These are phyloP conservation scores for Rhododendron williamsianum DNA, from an alignment of 148 eudicot species.

Conservation along the genomic window DNA sequence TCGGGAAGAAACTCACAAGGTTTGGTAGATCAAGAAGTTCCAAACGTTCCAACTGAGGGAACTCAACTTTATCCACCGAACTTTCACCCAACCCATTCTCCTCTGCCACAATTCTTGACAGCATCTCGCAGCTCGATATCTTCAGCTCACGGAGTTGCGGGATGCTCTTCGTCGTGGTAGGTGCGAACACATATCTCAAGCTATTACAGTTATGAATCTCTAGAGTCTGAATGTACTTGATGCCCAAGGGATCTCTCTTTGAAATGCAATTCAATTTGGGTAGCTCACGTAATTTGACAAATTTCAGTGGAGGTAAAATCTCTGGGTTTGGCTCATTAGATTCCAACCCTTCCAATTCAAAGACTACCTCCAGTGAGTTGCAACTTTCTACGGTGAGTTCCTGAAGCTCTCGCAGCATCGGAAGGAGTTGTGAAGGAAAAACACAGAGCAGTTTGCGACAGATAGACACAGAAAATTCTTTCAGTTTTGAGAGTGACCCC, in stretches of 20 bases:
- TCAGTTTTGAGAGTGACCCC: neutral
- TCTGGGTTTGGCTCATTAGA: neutral
- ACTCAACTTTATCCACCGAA: neutral
- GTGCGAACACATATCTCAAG: neutral
- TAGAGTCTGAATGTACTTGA: neutral
- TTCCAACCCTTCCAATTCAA: neutral
- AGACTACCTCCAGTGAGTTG: neutral
- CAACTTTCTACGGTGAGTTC: neutral
- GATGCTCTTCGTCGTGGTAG: neutral
- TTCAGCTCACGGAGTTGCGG: neutral
- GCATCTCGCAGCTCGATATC: neutral
- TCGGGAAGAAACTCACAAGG: neutral
- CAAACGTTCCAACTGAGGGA: neutral
- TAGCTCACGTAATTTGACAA: neutral
- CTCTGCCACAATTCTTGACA: neutral
- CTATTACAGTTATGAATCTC: neutral
- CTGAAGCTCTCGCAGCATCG: neutral
- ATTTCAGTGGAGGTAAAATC: neutral
- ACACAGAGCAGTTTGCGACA: neutral
- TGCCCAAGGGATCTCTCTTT: neutral
- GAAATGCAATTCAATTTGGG: neutral
- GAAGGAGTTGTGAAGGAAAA: neutral
- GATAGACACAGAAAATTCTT: neutral
- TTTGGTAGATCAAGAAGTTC: neutral
- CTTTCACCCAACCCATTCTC: neutral